A percentile compares a stretch with the other conserved stretches of the same genome.
Conservation (phyloP, 2,329 filamentous ascomycete genomes). For the Aspergillus hiratsukae region DNA sequence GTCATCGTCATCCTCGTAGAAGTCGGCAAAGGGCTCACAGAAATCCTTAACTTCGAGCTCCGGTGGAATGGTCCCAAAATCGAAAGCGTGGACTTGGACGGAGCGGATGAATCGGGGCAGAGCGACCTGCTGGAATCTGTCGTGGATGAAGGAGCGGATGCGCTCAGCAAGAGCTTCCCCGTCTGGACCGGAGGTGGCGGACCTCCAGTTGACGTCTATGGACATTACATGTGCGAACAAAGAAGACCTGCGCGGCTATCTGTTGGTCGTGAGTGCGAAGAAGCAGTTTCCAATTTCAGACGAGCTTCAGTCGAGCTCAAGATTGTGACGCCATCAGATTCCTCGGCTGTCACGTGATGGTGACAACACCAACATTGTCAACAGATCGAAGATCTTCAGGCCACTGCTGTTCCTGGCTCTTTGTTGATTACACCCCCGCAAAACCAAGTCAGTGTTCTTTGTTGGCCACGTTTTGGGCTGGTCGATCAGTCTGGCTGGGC, state of each 20-base stretch:
- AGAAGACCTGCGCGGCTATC: neutral
- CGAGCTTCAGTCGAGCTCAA: neutral
- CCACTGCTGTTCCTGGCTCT: neutral
- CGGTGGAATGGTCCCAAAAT: constrained; percentile 79
- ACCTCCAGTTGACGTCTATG: constrained; percentile 95
- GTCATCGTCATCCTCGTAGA: constrained; percentile 75
- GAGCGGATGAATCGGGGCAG: constrained; percentile 95
- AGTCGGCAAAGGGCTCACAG: constrained; percentile 89
- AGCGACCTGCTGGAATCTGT: constrained; percentile 87
- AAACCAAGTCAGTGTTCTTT: neutral
- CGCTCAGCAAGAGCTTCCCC: constrained; percentile 76
- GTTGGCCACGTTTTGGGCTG: neutral
- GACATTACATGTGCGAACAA: constrained; percentile 62
- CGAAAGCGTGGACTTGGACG: constrained; percentile 89
- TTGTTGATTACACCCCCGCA: neutral
- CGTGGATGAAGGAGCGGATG: constrained; percentile 90
- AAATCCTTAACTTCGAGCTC: constrained; percentile 93
- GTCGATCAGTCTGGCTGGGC: neutral
- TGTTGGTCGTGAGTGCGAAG: neutral
- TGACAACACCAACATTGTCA: neutral
- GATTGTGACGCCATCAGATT: neutral
- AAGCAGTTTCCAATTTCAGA: neutral
- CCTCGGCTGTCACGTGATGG: neutral
- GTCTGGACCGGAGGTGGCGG: constrained; percentile 82
- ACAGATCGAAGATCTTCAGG: neutral